Percentiles rank a stretch among this genome's conserved stretches.
phyloP scores from a whole-genome alignment of 495 filamentous ascomycete genomes.

The Penicillium canescens region DNA sequence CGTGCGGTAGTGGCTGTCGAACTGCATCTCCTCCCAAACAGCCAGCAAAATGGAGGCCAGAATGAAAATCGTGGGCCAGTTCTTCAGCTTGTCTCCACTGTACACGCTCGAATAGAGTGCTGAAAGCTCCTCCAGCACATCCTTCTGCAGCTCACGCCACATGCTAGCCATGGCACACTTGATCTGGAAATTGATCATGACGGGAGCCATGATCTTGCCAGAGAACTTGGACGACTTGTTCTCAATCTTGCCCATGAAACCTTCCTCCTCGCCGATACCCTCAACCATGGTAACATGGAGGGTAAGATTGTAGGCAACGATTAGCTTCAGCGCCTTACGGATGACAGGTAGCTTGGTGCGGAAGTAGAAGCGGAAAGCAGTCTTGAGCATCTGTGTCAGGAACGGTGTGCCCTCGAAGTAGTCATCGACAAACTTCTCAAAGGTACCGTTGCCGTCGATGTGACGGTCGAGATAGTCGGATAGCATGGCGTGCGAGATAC shows the following conservation, averaged over 20 bases:
- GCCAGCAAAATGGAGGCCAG: slow-evolving; percentile 84
- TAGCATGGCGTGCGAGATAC: slow-evolving; percentile 71
- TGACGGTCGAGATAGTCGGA: slow-evolving; percentile 91
- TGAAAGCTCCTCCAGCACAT: slow-evolving; percentile 89
- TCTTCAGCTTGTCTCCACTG: slow-evolving; percentile 89
- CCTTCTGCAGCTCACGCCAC: slow-evolving; percentile 95
- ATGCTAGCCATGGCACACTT: slow-evolving; percentile 92
- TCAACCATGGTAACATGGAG: slow-evolving; percentile 90
- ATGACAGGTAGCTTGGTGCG: slow-evolving; percentile 81
- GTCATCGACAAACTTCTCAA: slow-evolving; percentile 88
- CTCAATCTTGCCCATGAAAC: slow-evolving; percentile 75
- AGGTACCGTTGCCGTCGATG: slow-evolving; percentile 73
- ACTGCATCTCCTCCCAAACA: slow-evolving; percentile 97
- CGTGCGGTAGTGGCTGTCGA: slow-evolving; percentile 90
- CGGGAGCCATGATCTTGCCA: slow-evolving; percentile 85
- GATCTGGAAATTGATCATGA: slow-evolving; percentile 99
- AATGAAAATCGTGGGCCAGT: slow-evolving; percentile 98
- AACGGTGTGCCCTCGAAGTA: slow-evolving; percentile 94
- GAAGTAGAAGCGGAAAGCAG: slow-evolving; percentile 83
- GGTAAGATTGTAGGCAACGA: slow-evolving; percentile 91
- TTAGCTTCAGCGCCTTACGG: slow-evolving; percentile 86
- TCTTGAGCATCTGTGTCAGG: slow-evolving; percentile 91
- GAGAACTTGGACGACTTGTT: slow-evolving; percentile 75
- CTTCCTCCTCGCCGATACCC: slow-evolving; percentile 77
- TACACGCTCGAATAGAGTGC: slow-evolving; percentile 89